Conservation (phyloP, 331 rosid species). For the Rosa hybrid region DNA sequence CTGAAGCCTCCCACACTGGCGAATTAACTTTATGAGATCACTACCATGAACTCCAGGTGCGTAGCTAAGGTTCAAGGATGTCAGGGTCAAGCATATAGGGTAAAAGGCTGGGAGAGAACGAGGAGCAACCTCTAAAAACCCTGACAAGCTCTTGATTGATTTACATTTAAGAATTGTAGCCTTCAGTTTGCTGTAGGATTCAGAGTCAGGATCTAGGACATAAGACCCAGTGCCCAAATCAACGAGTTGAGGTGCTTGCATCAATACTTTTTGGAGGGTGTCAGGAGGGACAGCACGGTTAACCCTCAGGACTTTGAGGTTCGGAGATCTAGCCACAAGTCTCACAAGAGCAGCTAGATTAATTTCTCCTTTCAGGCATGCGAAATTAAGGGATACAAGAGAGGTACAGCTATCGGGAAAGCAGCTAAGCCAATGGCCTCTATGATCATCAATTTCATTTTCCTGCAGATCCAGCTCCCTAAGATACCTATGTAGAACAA, state of each 20-base stretch:
- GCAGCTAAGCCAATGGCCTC: conserved; percentile 89
- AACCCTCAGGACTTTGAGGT: conserved; percentile 72
- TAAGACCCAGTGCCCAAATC: conserved; percentile 87
- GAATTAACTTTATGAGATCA: conserved; percentile 56
- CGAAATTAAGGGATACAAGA: conserved; percentile 81
- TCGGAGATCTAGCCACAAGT: conserved; percentile 84
- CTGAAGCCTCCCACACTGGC: conserved; percentile 65
- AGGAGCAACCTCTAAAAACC: conserved; percentile 79
- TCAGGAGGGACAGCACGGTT: conserved; percentile 75
- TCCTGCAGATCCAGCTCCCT: conserved; percentile 96
- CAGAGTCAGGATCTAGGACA: conserved; percentile 50
- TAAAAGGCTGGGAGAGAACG: conserved; percentile 61
- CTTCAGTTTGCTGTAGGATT: conserved; percentile 44
- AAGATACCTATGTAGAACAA: conserved; percentile 50
- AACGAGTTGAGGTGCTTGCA: conserved; percentile 66
- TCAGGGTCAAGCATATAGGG: conserved; percentile 64
- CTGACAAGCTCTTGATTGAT: conserved; percentile 80
- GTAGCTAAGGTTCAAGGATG: conserved; percentile 83
- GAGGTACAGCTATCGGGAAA: conserved; percentile 85
- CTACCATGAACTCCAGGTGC: conserved; percentile 70
- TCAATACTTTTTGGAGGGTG: conserved; percentile 56
- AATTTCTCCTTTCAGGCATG: conserved; percentile 88
- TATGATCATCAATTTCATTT: conserved; percentile 79
- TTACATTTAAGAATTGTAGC: conserved; percentile 52
- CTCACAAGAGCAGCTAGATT: conserved; percentile 75